phyloP scores from a whole-genome alignment of 805 yeast genomes.

The Candida andamanensis region DNA sequence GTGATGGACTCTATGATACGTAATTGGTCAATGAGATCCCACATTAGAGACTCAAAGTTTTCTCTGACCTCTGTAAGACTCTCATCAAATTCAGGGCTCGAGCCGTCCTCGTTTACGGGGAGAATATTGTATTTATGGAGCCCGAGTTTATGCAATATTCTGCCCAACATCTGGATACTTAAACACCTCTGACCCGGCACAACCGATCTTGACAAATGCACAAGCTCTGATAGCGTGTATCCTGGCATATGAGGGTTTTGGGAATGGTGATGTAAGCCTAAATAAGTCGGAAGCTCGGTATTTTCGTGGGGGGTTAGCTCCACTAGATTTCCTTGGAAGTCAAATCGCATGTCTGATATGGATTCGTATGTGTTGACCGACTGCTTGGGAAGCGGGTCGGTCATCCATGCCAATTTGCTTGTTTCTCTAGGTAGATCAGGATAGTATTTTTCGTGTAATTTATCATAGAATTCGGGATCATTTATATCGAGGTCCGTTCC shows the following conservation, averaged over 20 bases:
- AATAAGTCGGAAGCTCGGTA: slow-evolving; percentile 41
- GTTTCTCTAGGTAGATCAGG: slow-evolving; percentile 87
- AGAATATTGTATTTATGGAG: slow-evolving; percentile 50
- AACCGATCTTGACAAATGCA: slow-evolving; percentile 71
- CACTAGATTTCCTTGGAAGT: slow-evolving; percentile 76
- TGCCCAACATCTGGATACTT: slow-evolving; percentile 81
- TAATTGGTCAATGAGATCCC: slow-evolving; percentile 66
- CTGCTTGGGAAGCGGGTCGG: slow-evolving; percentile 48
- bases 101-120: slow-evolving; percentile 36
- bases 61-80: slow-evolving; percentile 17
- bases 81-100: slow-evolving; percentile 31
- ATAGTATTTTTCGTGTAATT: slow-evolving; percentile 77
- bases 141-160: slow-evolving; percentile 79
- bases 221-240: slow-evolving; percentile 78
- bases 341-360: slow-evolving; percentile 75
- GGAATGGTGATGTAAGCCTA: slow-evolving; percentile 89
- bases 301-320: slow-evolving; percentile 32
- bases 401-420: slow-evolving; percentile 88
- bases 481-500: slow-evolving; percentile 48
- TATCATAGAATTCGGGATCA: slow-evolving; percentile 74
- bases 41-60: slow-evolving; percentile 51
- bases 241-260: slow-evolving; percentile 89
- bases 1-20: slow-evolving; percentile 61
- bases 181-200: slow-evolving; percentile 82
- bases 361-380: slow-evolving; percentile 43